Conservation (phyloP, 2,329 filamentous ascomycete genomes). For the Colletotrichum somersetense region DNA sequence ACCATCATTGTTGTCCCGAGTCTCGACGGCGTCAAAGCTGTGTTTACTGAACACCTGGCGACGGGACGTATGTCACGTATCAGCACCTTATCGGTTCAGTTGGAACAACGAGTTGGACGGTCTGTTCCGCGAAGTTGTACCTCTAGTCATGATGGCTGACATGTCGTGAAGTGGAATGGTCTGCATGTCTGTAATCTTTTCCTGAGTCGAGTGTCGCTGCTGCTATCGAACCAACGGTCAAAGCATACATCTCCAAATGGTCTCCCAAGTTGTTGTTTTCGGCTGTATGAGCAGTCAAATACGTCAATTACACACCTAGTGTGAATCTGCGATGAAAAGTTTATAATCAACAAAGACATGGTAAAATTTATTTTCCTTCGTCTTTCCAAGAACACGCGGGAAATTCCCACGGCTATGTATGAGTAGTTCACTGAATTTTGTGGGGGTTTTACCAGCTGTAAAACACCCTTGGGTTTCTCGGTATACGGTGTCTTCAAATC, state of each 20-base stretch:
- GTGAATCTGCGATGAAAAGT: too few relatives aligned
- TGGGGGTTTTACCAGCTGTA: background rate
- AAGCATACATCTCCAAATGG: background rate
- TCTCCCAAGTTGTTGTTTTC: too few relatives aligned
- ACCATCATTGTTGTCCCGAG: background rate
- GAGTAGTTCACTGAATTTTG: background rate
- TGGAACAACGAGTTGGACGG: background rate
- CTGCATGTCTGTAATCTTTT: background rate
- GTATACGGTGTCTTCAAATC: background rate
- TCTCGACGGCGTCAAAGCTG: background rate
- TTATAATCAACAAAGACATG: too few relatives aligned
- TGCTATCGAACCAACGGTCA: too few relatives aligned
- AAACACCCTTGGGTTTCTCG: background rate
- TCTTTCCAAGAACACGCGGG: background rate
- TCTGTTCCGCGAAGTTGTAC: too few relatives aligned
- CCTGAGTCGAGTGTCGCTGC: background rate
- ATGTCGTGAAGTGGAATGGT: background rate
- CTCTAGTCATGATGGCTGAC: background rate
- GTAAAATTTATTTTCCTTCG: background rate
- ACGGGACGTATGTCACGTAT: background rate
- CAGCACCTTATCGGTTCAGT: too few relatives aligned
- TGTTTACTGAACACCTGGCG: background rate
- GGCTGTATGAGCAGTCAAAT: background rate
- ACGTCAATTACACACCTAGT: background rate
- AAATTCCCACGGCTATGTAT: background rate